Evolutionary conservation across 164 flowering plant genomes (phyloP).

Genomic region (Liriodendron chinense): DNA sequence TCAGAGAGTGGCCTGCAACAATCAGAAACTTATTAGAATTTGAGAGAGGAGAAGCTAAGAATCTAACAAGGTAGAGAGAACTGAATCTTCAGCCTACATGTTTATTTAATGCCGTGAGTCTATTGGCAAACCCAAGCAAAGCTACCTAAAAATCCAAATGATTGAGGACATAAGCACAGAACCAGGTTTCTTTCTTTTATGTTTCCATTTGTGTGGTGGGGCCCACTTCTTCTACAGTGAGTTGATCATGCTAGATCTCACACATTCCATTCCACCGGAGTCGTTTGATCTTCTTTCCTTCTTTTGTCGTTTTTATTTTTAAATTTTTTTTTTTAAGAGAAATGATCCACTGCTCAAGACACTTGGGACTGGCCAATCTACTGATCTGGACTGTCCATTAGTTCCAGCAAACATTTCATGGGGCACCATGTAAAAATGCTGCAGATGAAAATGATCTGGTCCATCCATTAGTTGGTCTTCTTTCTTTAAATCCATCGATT

Average conservation of each 20-base stretch:
- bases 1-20: slow-evolving; percentile 96
- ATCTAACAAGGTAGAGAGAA: not conserved
- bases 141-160: not conserved
- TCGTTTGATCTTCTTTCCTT: not conserved
- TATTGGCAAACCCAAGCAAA: not conserved
- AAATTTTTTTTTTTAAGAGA: too few relatives aligned
- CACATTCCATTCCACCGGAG: not conserved
- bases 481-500: too few relatives aligned
- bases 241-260: not conserved
- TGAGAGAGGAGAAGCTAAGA: not conserved
- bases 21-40: slow-evolving; percentile 1
- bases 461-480: too few relatives aligned
- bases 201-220: not conserved
- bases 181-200: not conserved
- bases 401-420: too few relatives aligned
- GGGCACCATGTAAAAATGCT: too few relatives aligned
- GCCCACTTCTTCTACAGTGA: not conserved
- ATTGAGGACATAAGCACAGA: slow-evolving; percentile 1
- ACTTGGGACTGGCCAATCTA: too few relatives aligned
- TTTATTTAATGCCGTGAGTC: not conserved
- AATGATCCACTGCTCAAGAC: too few relatives aligned
- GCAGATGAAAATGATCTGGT: too few relatives aligned
- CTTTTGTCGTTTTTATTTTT: too few relatives aligned
- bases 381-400: too few relatives aligned
- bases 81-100: not conserved